Conservation (phyloP, 768 basidiomycete species). For the Pleurotus sapidus region DNA sequence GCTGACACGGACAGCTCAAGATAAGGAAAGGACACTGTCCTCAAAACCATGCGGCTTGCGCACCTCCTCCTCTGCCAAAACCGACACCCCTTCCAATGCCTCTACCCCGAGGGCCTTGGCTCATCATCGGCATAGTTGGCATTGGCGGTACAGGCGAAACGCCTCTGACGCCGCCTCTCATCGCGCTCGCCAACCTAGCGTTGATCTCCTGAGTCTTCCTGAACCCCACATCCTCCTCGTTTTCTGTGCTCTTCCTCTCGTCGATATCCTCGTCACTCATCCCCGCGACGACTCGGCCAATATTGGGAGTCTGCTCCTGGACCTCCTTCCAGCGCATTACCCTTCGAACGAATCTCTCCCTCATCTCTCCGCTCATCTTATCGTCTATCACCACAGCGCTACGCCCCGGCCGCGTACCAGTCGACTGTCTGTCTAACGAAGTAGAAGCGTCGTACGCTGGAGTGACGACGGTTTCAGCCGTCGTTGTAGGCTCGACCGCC, state of each 20-base stretch:
- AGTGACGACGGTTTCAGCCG: no score
- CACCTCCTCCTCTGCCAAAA: not conserved
- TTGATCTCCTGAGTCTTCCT: not conserved
- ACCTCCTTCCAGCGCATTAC: conserved; percentile 41
- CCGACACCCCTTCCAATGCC: not conserved
- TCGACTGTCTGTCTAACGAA: not conserved
- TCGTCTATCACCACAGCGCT: conserved; percentile 51
- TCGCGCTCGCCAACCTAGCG: not conserved
- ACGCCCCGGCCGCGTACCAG: conserved; percentile 16
- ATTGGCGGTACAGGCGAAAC: not conserved
- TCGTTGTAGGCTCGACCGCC: no score
- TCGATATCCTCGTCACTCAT: no score
- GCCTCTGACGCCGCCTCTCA: not conserved
- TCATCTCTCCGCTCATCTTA: conserved; percentile 46
- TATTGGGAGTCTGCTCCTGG: not conserved
- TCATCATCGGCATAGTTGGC: not conserved
- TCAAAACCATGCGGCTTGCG: not conserved
- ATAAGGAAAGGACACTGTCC: not conserved
- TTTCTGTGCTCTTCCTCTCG: not conserved
- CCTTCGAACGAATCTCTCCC: conserved; percentile 46
- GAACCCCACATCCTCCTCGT: not conserved
- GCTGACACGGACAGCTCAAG: not conserved
- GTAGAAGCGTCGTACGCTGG: no score
- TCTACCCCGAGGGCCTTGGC: not conserved
- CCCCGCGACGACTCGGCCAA: not conserved